phyloP scores from a whole-genome alignment of 2,329 filamentous ascomycete species.

The Talaromyces sp. region DNA sequence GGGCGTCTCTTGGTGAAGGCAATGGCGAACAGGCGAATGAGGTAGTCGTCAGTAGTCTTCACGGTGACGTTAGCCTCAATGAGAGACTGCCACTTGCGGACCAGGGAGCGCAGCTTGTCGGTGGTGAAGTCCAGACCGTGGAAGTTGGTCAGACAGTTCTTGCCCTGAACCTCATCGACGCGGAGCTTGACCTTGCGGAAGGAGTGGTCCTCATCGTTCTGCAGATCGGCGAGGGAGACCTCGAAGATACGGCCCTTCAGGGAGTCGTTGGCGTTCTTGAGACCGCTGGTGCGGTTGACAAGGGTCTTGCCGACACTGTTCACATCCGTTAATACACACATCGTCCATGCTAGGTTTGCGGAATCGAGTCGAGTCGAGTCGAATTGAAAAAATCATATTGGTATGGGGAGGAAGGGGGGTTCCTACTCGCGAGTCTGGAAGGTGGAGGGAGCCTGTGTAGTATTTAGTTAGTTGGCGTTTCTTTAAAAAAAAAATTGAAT shows the following conservation, averaged over 20 bases:
- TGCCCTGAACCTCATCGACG: slow-evolving; percentile 98
- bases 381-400: not conserved
- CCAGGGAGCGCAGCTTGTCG: slow-evolving; percentile 98
- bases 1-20: slow-evolving; percentile 98
- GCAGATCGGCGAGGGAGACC: slow-evolving; percentile 96
- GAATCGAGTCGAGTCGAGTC: slow-evolving; percentile 1
- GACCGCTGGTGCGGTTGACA: slow-evolving; percentile 98
- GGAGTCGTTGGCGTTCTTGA: slow-evolving; percentile 99
- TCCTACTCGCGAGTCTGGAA: slow-evolving; percentile 96
- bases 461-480: slow-evolving; percentile 29
- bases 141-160: slow-evolving; percentile 99
- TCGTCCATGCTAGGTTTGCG: not conserved
- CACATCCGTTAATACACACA: slow-evolving; percentile 22
- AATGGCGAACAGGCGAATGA: slow-evolving; percentile 97
- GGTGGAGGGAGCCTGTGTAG: slow-evolving; percentile 78
- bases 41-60: slow-evolving; percentile 99
- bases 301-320: slow-evolving; percentile 97
- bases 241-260: slow-evolving; percentile 99
- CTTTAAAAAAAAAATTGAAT: not conserved
- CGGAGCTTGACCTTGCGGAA: slow-evolving; percentile 99
- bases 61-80: slow-evolving; percentile 99
- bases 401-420: slow-evolving; percentile 6
- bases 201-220: slow-evolving; percentile 99
- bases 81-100: slow-evolving; percentile 99
- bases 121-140: slow-evolving; percentile 99